Conservation (phyloP, 1,139 yeast species). For the Pichia terricola region DNA sequence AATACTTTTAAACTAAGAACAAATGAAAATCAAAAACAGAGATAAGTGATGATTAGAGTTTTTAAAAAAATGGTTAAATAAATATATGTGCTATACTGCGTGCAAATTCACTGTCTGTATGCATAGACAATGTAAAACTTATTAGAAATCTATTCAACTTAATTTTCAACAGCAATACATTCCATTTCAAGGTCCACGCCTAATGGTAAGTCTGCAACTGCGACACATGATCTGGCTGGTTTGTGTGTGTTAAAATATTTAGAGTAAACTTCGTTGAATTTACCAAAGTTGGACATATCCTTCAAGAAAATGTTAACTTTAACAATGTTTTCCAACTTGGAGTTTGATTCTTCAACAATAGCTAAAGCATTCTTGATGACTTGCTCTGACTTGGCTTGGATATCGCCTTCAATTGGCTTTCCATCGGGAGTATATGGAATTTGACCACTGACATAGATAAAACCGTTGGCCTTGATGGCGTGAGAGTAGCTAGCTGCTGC, state of each 20-base stretch:
- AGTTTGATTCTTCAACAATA: conserved; percentile 74
- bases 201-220: conserved; percentile 79
- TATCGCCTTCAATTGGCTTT: conserved; percentile 66
- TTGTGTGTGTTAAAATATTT: conserved; percentile 73
- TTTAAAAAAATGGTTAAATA: too few species aligned
- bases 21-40: too few species aligned
- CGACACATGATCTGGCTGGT: conserved; percentile 96
- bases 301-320: conserved; percentile 83
- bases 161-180: conserved; percentile 63
- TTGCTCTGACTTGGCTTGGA: conserved; percentile 79
- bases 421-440: conserved; percentile 82
- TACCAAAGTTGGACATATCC: conserved; percentile 75
- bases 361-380: conserved; percentile 66
- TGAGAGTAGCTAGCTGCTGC: conserved; percentile 95
- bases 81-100: too few species aligned
- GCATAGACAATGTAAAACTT: too few species aligned
- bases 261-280: conserved; percentile 74
- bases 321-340: conserved; percentile 71
- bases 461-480: conserved; percentile 80
- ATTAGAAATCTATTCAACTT: neutral
- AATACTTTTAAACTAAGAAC: too few species aligned
- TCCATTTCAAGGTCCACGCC: conserved; percentile 70
- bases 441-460: conserved; percentile 91
- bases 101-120: too few species aligned
- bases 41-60: too few species aligned